Evolutionary conservation across 169 alveolate genomes (phyloP), one percentile per base, ranked within the genome.

Genomic region (Eimeria maxima): DNA sequence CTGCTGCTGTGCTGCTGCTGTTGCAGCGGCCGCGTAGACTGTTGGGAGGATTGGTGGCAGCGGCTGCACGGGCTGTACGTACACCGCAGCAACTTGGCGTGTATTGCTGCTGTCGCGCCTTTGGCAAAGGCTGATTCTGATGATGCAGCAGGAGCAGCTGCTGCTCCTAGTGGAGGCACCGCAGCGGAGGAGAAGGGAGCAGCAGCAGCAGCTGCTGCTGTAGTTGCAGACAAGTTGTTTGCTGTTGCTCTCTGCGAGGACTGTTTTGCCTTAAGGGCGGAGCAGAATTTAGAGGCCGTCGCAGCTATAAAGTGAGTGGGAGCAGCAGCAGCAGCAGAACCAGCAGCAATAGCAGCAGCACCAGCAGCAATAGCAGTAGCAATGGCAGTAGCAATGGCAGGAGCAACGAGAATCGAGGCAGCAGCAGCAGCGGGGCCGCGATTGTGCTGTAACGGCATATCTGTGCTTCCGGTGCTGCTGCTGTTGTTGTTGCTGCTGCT

Each of bases 81-180:
- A 45, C 90, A 80, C 90, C 65, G 87, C 90, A 47, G 90, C 90
- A 47, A 55, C 69, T 5, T 20, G 24, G 45, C 90, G 6, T 47
- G 90, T 14, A 47, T 47, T n/a, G 90, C 47, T 50, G 65, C 90
- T 50, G 90, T 50, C 50, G 65, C 90, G 27, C 69, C 71, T 24
- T 8, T 50, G 44, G n/a, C 69, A 11, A 27, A 22, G 44, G 10
- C 60, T 45, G 55, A 29, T 45, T n/a, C 90, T 80, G 90, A 69
- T 80, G 90, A 69, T 80, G 90, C 71, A 29, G 90, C 44, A 50
- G 71, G 14, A 20, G 90, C 67, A 16, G 88, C 65, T 13, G 88
- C 88, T 45, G 88, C 90, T 20, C 16, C 90, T 50, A 71, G 47
- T 44, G 3, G 24, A 22, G 47, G 29, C 29, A 45, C 78, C 16